Conservation (phyloP, 1,284 basidiomycete species). For the Microbotryum scabiosae region DNA sequence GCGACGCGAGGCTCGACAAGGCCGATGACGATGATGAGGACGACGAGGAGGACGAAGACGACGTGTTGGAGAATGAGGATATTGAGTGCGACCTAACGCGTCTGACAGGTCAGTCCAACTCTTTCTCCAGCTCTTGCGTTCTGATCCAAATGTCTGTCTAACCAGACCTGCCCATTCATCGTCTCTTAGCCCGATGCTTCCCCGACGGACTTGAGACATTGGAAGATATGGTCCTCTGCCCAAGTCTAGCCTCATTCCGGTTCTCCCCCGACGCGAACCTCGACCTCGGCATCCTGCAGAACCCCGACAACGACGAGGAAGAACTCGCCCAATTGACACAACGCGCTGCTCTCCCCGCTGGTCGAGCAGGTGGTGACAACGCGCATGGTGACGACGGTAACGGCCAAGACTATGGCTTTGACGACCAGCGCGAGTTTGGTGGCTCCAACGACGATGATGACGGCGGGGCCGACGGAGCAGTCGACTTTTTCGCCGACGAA, state of each 20-base stretch:
- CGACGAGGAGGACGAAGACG: constrained; percentile 33
- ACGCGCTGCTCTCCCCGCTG: background rate
- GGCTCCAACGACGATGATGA: constrained; percentile 35
- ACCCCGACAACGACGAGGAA: constrained; percentile 39
- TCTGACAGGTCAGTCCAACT: constrained; percentile 41
- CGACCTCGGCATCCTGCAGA: constrained; percentile 41
- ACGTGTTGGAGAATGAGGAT: constrained; percentile 50
- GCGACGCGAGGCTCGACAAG: constrained; percentile 68
- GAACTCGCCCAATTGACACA: constrained; percentile 14
- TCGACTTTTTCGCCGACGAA: constrained; percentile 43
- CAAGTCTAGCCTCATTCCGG: constrained; percentile 68
- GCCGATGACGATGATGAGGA: constrained; percentile 62
- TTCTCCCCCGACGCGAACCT: constrained; percentile 46
- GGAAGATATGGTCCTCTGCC: constrained; percentile 63
- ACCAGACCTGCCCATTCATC: constrained; percentile 21
- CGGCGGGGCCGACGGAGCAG: constrained; percentile 40
- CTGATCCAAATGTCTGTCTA: background rate
- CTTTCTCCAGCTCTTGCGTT: background rate
- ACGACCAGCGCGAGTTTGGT: constrained; percentile 48
- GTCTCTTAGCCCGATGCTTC: constrained; percentile 53
- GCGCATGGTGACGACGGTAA: constrained; percentile 19
- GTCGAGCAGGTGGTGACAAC: constrained; percentile 10
- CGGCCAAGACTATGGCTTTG: constrained; percentile 45
- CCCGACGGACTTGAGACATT: constrained; percentile 45
- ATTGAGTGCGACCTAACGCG: constrained; percentile 36